Percentiles rank a stretch among this genome's conserved stretches.
phyloP scores from a whole-genome alignment of 805 yeast species.

The Lipomyces anomalus region DNA sequence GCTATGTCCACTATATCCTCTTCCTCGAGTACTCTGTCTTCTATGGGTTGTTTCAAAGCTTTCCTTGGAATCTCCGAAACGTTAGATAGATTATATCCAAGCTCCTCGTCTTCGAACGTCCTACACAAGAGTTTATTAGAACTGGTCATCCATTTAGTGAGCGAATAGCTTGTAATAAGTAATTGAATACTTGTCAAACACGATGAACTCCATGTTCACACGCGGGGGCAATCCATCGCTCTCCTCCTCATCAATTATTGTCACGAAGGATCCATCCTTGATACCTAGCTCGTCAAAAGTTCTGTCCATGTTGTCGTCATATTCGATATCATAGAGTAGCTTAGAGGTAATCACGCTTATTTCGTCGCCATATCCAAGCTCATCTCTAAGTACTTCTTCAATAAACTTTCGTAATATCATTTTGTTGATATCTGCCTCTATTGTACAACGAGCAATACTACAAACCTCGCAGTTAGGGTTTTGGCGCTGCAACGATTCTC shows the following conservation, averaged over 20 bases:
- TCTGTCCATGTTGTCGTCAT: slow-evolving; percentile 64
- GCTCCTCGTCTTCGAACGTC: too few relatives aligned
- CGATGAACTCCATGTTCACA: slow-evolving; percentile 39
- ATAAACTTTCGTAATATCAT: slow-evolving; percentile 49
- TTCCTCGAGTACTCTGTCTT: slow-evolving; percentile 1
- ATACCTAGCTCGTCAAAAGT: slow-evolving; percentile 51
- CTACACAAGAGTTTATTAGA: too few relatives aligned
- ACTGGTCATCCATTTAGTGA: too few relatives aligned
- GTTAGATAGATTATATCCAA: too few relatives aligned
- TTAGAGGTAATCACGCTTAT: slow-evolving; percentile 55
- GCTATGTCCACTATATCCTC: too few relatives aligned
- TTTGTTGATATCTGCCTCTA: slow-evolving; percentile 23
- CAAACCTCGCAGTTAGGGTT: slow-evolving; percentile 62
- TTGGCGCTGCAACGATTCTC: slow-evolving; percentile 58
- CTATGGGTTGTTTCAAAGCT: slow-evolving; percentile 3
- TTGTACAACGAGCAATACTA: slow-evolving; percentile 30
- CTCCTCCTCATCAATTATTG: slow-evolving; percentile 78
- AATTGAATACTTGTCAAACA: slow-evolving; percentile 27
- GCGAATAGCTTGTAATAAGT: too few relatives aligned
- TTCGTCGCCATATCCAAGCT: slow-evolving; percentile 53
- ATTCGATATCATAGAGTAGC: slow-evolving; percentile 77
- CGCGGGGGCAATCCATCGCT: slow-evolving; percentile 49
- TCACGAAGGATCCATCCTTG: slow-evolving; percentile 53
- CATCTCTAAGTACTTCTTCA: slow-evolving; percentile 39
- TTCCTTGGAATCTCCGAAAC: slow-evolving; percentile 18